Evolutionary conservation across 148 eudicot genomes (phyloP).

Genomic region (Gaultheria prostrata): DNA sequence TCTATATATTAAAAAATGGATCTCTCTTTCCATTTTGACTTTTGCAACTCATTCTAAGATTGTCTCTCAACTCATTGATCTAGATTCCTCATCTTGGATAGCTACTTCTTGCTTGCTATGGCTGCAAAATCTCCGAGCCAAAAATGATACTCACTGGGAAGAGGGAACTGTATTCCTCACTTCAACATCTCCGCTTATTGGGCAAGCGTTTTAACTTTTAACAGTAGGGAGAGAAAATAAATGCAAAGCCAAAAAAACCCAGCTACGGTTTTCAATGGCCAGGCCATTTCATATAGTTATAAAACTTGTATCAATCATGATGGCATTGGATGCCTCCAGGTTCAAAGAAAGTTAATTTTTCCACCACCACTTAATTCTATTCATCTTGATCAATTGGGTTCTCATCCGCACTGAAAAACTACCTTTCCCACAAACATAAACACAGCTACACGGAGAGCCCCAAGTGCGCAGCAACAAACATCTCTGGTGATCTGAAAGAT

Average conservation of each 20-base stretch:
- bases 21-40: background rate
- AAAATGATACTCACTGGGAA: background rate
- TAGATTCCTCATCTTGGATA: background rate
- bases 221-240: background rate
- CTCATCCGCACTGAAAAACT: background rate
- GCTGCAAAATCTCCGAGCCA: background rate
- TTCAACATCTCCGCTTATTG: background rate
- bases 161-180: background rate
- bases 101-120: background rate
- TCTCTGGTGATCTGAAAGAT: background rate
- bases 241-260: background rate
- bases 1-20: background rate
- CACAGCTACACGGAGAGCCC: background rate
- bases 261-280: background rate
- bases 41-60: background rate
- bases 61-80: background rate
- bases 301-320: background rate
- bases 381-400: background rate
- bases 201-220: background rate
- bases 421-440: background rate
- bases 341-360: background rate
- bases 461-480: background rate
- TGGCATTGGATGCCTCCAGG: background rate
- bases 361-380: background rate
- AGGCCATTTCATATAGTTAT: background rate